phyloP scores from a whole-genome alignment of 2,329 filamentous ascomycete species.

The Metarhizium sp. region DNA sequence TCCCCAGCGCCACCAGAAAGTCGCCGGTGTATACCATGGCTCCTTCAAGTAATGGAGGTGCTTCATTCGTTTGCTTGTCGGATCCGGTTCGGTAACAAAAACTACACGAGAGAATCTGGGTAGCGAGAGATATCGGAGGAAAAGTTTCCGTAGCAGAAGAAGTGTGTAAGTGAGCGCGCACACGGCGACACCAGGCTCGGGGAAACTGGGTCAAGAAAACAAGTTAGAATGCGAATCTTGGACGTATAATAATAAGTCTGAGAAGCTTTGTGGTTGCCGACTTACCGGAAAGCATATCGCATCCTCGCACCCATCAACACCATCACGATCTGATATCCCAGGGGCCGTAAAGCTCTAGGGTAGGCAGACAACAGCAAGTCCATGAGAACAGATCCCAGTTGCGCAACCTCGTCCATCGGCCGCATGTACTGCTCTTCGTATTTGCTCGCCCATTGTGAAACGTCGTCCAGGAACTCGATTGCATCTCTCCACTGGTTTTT shows the following conservation, averaged over 20 bases:
- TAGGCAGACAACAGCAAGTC: slow-evolving; percentile 49
- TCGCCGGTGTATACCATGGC: slow-evolving; percentile 55
- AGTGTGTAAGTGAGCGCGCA: slow-evolving; percentile 33
- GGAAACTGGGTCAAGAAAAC: slow-evolving; percentile 22
- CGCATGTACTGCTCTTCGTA: slow-evolving; percentile 55
- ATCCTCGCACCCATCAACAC: slow-evolving; percentile 56
- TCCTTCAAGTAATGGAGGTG: slow-evolving; percentile 44
- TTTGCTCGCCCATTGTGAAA: slow-evolving; percentile 34
- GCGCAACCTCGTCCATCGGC: slow-evolving; percentile 37
- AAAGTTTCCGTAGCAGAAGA: slow-evolving; percentile 43
- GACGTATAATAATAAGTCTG: background rate
- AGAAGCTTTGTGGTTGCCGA: background rate
- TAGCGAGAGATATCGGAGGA: slow-evolving; percentile 47
- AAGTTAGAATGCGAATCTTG: background rate
- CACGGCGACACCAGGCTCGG: slow-evolving; percentile 29
- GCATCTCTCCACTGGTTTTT: slow-evolving; percentile 36
- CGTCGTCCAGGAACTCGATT: slow-evolving; percentile 40
- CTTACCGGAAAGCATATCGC: slow-evolving; percentile 55
- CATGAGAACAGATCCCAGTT: slow-evolving; percentile 49
- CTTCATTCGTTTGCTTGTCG: slow-evolving; percentile 42
- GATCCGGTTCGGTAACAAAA: slow-evolving; percentile 38
- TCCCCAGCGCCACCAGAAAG: slow-evolving; percentile 53
- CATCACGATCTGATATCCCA: slow-evolving; percentile 41
- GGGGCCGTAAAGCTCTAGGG: slow-evolving; percentile 35
- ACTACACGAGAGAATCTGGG: slow-evolving; percentile 41